These are phyloP conservation scores for Podaxis sp. DNA, from an alignment of 768 basidiomycete genomes.

Conservation along the genomic window DNA sequence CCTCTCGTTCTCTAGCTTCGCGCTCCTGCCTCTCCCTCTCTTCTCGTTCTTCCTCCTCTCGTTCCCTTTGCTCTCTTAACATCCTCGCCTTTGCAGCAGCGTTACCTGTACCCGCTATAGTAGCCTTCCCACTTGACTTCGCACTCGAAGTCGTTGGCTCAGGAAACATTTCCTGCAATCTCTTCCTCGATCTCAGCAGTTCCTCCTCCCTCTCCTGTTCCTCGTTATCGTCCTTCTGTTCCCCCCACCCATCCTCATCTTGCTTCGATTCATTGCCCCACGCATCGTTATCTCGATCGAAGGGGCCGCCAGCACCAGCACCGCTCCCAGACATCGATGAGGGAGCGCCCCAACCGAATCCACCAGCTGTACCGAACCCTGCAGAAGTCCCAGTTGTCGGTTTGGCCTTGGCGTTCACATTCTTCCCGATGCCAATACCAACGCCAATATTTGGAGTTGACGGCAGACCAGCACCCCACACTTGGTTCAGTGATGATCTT, in stretches of 20 bases:
- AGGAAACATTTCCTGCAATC: conserved; percentile 5
- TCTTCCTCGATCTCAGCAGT: conserved; percentile 1
- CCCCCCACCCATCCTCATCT: background rate
- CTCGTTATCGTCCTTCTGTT: background rate
- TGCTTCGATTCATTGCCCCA: background rate
- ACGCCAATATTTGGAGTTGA: background rate
- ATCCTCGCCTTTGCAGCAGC: background rate
- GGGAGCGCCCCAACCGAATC: conserved; percentile 7
- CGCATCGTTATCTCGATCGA: background rate
- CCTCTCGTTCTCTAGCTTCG: conserved; percentile 3
- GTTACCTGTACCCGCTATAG: background rate
- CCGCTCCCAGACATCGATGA: background rate
- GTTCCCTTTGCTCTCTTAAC: conserved; percentile 5
- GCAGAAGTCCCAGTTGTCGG: conserved; percentile 2
- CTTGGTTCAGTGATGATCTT: background rate
- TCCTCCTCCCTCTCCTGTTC: background rate
- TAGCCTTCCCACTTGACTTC: background rate
- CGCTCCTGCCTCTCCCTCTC: background rate
- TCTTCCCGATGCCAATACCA: conserved; percentile 3
- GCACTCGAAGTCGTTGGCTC: background rate
- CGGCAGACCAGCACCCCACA: background rate
- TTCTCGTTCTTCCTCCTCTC: conserved; percentile 6
- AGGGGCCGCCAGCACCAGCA: background rate
- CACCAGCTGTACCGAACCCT: background rate
- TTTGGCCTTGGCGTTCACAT: background rate